These are phyloP conservation scores for Serpula lacrymans DNA, from an alignment of 768 basidiomycete species.

Conservation along the genomic window DNA sequence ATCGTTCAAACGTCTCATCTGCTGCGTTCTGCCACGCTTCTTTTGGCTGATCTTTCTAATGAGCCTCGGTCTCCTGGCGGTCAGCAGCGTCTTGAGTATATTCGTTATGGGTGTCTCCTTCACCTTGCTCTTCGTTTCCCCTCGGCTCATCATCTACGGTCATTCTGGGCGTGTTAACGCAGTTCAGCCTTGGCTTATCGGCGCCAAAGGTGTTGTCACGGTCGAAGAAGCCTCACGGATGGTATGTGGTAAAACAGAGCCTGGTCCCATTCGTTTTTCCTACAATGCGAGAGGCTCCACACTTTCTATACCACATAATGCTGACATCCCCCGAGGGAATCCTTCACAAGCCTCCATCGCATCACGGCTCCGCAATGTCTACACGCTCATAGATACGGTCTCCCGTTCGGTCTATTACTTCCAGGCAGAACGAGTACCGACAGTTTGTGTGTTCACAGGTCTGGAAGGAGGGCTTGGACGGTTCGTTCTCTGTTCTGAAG, in stretches of 20 bases:
- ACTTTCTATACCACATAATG: constrained; percentile 5
- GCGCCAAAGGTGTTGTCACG: constrained; percentile 23
- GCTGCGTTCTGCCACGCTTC: constrained; percentile 2
- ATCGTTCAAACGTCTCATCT: constrained; percentile 13
- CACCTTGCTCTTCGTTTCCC: constrained; percentile 13
- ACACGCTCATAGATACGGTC: constrained; percentile 20
- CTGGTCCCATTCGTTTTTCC: not conserved
- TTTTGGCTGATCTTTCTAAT: constrained; percentile 6
- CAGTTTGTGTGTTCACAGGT: constrained; percentile 19
- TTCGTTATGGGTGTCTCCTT: constrained; percentile 5
- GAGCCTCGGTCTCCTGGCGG: not conserved
- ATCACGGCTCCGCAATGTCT: constrained; percentile 5
- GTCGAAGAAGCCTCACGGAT: constrained; percentile 17
- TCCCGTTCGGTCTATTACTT: constrained; percentile 23
- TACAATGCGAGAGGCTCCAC: constrained; percentile 18
- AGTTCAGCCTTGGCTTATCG: constrained; percentile 19
- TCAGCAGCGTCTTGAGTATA: too few relatives aligned
- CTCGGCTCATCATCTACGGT: constrained; percentile 11
- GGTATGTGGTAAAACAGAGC: too few relatives aligned
- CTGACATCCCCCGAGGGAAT: constrained; percentile 17
- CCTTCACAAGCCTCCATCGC: constrained; percentile 3
- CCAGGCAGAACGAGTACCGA: constrained; percentile 17
- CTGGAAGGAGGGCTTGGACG: constrained; percentile 18
- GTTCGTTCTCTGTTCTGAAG: constrained; percentile 19
- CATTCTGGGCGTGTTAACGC: constrained; percentile 12